Evolutionary conservation across 2,329 filamentous ascomycete genomes (phyloP).

Genomic region (Neospermospora avenae): DNA sequence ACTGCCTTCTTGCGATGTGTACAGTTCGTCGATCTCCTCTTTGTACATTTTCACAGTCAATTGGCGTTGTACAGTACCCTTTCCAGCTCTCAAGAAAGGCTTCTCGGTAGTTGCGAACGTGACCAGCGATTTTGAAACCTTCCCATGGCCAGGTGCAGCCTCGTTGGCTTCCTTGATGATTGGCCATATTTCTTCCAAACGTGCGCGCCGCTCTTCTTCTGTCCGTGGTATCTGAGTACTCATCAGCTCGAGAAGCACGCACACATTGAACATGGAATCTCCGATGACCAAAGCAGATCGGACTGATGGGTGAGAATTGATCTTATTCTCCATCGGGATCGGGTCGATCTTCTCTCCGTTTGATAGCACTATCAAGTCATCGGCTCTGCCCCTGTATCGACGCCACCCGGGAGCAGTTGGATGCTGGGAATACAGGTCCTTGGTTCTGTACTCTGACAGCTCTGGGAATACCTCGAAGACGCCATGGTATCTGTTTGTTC

Average conservation of each 20-base stretch:
- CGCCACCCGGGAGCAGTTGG: conserved; percentile 35
- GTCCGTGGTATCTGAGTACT: neutral
- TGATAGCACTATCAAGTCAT: conserved; percentile 16
- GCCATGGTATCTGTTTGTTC: conserved; percentile 23
- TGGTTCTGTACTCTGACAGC: conserved; percentile 35
- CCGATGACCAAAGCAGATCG: conserved; percentile 16
- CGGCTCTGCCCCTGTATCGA: conserved; percentile 10
- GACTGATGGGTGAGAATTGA: conserved; percentile 37
- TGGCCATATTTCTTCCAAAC: conserved; percentile 34
- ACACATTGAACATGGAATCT: conserved; percentile 6
- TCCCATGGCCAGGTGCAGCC: conserved; percentile 30
- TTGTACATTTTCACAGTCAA: conserved; percentile 33
- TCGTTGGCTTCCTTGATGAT: conserved; percentile 35
- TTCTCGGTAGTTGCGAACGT: conserved; percentile 34
- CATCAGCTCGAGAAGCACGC: conserved; percentile 15
- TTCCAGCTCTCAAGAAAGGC: conserved; percentile 37
- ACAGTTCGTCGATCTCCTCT: conserved; percentile 36
- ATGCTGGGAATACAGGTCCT: conserved; percentile 39
- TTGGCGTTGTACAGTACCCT: conserved; percentile 39
- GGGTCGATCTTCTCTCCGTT: conserved; percentile 18
- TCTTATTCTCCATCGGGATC: conserved; percentile 35
- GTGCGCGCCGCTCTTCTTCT: conserved; percentile 4
- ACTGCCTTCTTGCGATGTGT: conserved; percentile 19
- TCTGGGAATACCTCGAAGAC: conserved; percentile 38
- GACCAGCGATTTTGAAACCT: conserved; percentile 32